Evolutionary conservation across 305 asterid genomes (phyloP), one percentile per base, ranked within the genome.

Genomic region (Andrographis paniculata): DNA sequence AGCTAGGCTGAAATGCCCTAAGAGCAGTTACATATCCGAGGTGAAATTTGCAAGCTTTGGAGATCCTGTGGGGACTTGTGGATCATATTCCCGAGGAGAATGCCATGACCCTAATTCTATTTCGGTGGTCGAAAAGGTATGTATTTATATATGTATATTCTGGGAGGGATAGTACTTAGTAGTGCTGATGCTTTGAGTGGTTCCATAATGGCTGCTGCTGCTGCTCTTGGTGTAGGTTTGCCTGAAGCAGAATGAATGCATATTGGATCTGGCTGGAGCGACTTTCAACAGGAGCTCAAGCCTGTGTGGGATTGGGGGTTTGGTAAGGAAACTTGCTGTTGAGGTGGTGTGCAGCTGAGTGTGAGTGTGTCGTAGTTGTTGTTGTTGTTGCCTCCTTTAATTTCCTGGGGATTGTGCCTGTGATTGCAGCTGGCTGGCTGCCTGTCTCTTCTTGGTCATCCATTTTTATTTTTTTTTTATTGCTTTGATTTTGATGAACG

Each of bases 11-110:
- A 64, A 63, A 53, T 82, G 89, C 65, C 89, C 86, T 14, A 38
- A 12, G 15, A 67, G 52, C 53, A 55, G 66, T 14, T 61, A 7
- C 40, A 73, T 82, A 20, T 76, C 84, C 13, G 64, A 49, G 18
- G 65, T 82, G 55, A 79, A 77, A 49, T 82, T 82, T 55, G 94
- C 94, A 35, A 82, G 94, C 59, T 77, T 69, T 23, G 89, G 94
- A 50, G 76, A 69, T 61, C 94, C 94, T 37, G 61, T 44, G 10
- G 94, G 89, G 46, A 70, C 71, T 27, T 82, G 94, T 51, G 89
- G 89, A 58, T 71, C 77, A 22, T 82, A 46, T 62, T 47, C 60
- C 31, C 50, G 52, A 56, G 91, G 85, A 52, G 59, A 73, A 40
- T 83, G 94, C 64, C 79, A 71, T 59, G 76, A 80, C 49, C 67